A percentile compares a stretch with the other conserved stretches of the same genome.
Conservation (phyloP, 75 land plant species). For the Selaginella moellendorffii region DNA sequence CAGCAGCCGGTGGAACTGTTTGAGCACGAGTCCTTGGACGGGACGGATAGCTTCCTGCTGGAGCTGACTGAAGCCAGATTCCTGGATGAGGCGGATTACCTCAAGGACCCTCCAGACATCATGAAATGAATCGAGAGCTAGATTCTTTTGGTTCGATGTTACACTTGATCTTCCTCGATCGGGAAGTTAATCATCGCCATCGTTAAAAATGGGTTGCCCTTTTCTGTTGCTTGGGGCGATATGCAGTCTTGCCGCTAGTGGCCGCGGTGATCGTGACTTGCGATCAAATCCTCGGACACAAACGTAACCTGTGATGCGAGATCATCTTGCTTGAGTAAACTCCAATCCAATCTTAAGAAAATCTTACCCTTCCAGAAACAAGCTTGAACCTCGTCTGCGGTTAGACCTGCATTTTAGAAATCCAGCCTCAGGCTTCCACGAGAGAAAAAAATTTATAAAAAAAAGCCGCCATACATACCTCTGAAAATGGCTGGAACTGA, state of each 20-base stretch:
- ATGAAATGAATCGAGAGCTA: neutral
- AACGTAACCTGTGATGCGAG: conserved; percentile 40
- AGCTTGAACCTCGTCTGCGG: conserved; percentile 25
- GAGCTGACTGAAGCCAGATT: neutral
- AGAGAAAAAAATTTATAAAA: neutral
- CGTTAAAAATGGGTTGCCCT: too few species aligned
- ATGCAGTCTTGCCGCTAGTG: conserved; percentile 48
- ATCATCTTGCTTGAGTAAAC: neutral
- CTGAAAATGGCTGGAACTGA: conserved; percentile 42
- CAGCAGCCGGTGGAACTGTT: too few species aligned
- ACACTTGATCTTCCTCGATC: too few species aligned
- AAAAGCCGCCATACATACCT: conserved; percentile 23
- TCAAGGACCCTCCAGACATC: too few species aligned
- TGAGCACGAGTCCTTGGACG: too few species aligned
- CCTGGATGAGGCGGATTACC: neutral
- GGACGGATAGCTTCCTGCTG: neutral
- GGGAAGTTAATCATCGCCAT: too few species aligned
- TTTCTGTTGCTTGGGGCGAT: conserved; percentile 41
- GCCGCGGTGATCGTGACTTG: conserved; percentile 42
- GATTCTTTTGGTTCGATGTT: neutral
- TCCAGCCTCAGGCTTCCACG: neutral
- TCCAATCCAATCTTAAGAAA: neutral
- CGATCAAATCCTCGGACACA: conserved; percentile 72
- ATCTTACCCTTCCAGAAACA: conserved; percentile 38
- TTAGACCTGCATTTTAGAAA: conserved; percentile 14